These are phyloP conservation scores for Lactarius sanguifluus DNA, from an alignment of 768 basidiomycete genomes.

Conservation along the genomic window DNA sequence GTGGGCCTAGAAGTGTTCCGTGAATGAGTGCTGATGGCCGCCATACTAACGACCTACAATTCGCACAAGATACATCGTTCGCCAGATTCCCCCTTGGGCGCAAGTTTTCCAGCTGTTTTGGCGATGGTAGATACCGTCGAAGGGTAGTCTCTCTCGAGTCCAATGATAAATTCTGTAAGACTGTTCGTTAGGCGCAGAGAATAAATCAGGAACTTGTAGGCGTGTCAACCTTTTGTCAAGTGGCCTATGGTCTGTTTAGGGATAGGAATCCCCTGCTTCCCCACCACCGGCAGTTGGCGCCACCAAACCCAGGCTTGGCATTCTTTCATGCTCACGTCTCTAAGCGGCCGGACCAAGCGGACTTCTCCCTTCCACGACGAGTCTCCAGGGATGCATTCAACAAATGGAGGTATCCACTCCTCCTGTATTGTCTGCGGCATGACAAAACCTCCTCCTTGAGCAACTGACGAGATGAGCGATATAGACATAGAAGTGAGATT, in stretches of 20 bases:
- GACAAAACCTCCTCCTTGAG: conserved; percentile 74
- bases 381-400: conserved; percentile 24
- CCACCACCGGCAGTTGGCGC: conserved; percentile 54
- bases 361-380: conserved; percentile 35
- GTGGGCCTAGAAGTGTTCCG: conserved; percentile 47
- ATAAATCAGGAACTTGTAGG: background rate
- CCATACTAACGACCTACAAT: conserved; percentile 42
- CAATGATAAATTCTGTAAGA: conserved; percentile 68
- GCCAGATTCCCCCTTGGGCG: conserved; percentile 56
- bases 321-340: conserved; percentile 77
- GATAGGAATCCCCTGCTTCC: conserved; percentile 46
- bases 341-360: conserved; percentile 62
- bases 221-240: conserved; percentile 61
- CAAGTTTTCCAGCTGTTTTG: conserved; percentile 75
- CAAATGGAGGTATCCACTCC: conserved; percentile 52
- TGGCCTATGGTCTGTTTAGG: conserved; percentile 59
- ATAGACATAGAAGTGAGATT: conserved; percentile 78
- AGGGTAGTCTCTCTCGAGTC: conserved; percentile 79
- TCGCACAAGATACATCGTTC: conserved; percentile 62
- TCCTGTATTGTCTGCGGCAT: conserved; percentile 70
- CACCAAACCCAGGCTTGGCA: conserved; percentile 79
- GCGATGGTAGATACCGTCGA: conserved; percentile 85
- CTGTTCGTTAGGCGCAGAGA: background rate
- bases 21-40: conserved; percentile 4
- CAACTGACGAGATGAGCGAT: conserved; percentile 67